These are phyloP conservation scores for Aphelidium insulamus DNA, from an alignment of 371 early-diverging fungal genomes.

Conservation along the genomic window DNA sequence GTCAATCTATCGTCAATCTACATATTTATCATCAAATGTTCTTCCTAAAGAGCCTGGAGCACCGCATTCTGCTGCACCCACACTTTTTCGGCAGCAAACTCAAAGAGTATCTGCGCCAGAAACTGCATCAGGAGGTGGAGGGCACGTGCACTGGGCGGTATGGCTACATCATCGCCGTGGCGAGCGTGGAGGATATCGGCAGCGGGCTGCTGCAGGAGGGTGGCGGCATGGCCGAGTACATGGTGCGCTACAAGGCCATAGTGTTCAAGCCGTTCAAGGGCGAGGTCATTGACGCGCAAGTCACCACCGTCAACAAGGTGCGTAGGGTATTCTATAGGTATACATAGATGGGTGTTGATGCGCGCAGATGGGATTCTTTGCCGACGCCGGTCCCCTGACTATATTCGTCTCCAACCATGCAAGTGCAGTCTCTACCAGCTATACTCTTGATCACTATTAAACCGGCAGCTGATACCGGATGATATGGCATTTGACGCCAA, in stretches of 20 bases:
- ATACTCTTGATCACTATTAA: not conserved
- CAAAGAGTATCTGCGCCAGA: constrained; percentile 42
- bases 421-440: constrained; percentile 8
- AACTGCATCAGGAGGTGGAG: constrained; percentile 79
- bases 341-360: constrained; percentile 1
- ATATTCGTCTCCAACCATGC: constrained; percentile 88
- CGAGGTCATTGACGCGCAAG: constrained; percentile 90
- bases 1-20: no score
- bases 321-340: constrained; percentile 1
- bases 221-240: constrained; percentile 80
- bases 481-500: constrained; percentile 75
- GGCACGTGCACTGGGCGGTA: constrained; percentile 80
- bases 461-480: constrained; percentile 53
- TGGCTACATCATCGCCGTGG: constrained; percentile 80
- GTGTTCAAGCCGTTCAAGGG: constrained; percentile 93
- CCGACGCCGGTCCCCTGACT: constrained; percentile 86
- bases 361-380: constrained; percentile 82
- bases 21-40: no score
- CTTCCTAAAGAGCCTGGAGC: constrained; percentile 63
- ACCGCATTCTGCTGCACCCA: constrained; percentile 80
- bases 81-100: constrained; percentile 70
- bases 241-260: constrained; percentile 84
- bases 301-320: constrained; percentile 83
- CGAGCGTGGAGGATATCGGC: constrained; percentile 47
- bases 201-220: constrained; percentile 68